These are phyloP conservation scores for Cystoisospora suis DNA, from an alignment of 169 alveolate genomes.

Conservation along the genomic window DNA sequence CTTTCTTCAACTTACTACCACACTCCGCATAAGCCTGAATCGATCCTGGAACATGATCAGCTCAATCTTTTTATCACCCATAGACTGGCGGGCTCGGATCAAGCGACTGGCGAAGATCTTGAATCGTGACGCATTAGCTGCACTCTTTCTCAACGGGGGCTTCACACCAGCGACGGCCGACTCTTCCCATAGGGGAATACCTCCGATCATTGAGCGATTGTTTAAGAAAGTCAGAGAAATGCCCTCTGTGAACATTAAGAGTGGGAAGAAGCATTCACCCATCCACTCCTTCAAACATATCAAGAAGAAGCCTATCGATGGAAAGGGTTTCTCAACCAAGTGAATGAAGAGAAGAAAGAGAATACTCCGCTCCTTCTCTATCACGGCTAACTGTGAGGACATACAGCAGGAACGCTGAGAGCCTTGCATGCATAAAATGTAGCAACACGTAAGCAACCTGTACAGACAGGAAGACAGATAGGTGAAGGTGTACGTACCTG, in stretches of 20 bases:
- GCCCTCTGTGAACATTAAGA: background rate
- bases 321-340: no score
- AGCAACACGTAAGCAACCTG: no score
- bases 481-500: no score
- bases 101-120: background rate
- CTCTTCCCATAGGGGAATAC: slow-evolving; percentile 1
- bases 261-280: background rate
- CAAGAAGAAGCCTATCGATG: no score
- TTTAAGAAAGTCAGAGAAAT: slow-evolving; percentile 30
- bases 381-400: no score
- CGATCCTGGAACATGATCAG: slow-evolving; percentile 4
- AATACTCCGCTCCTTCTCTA: no score
- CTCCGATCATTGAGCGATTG: slow-evolving; percentile 35
- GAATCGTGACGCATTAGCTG: background rate
- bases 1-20: slow-evolving; percentile 1
- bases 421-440: no score
- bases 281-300: no score
- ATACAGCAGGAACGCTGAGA: no score
- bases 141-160: slow-evolving; percentile 1
- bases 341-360: no score
- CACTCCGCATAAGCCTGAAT: slow-evolving; percentile 3
- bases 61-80: slow-evolving; percentile 40
- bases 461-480: no score
- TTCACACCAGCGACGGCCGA: slow-evolving; percentile 1
- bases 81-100: background rate